Evolutionary conservation across 2,329 filamentous ascomycete genomes (phyloP).

Genomic region (Exserohilum rostratum): DNA sequence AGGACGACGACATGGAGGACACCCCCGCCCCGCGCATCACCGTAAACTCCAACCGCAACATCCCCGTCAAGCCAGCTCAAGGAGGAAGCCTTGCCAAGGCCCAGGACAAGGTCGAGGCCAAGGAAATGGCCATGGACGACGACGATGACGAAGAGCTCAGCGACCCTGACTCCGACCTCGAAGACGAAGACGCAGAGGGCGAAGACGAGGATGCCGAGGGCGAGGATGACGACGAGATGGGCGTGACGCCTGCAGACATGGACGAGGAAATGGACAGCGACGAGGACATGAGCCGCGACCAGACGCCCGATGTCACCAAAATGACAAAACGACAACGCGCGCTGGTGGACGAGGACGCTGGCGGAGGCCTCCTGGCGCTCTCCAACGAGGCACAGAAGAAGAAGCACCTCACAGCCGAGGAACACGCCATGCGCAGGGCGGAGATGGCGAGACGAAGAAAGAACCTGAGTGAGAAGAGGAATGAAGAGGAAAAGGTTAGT

Average conservation of each 20-base stretch:
- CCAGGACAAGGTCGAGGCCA: slow-evolving; percentile 54
- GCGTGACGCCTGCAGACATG: slow-evolving; percentile 44
- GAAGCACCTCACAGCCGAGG: slow-evolving; percentile 74
- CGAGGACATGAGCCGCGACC: slow-evolving; percentile 61
- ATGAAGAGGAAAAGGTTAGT: slow-evolving; percentile 74
- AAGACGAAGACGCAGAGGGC: slow-evolving; percentile 57
- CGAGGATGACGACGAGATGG: slow-evolving; percentile 49
- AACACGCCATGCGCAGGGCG: slow-evolving; percentile 73
- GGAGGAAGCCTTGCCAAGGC: slow-evolving; percentile 42
- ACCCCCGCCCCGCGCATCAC: slow-evolving; percentile 37
- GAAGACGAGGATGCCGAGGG: slow-evolving; percentile 51
- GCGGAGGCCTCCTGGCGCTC: slow-evolving; percentile 56
- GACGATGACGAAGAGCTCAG: slow-evolving; percentile 54
- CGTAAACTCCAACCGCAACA: slow-evolving; percentile 27
- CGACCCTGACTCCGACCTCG: slow-evolving; percentile 48
- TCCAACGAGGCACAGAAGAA: slow-evolving; percentile 74
- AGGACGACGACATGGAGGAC: slow-evolving; percentile 47
- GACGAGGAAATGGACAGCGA: slow-evolving; percentile 57
- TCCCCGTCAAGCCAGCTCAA: slow-evolving; percentile 45
- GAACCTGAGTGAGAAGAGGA: slow-evolving; percentile 77
- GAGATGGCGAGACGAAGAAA: slow-evolving; percentile 77
- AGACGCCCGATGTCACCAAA: slow-evolving; percentile 68
- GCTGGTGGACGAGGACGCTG: slow-evolving; percentile 58
- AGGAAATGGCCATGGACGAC: slow-evolving; percentile 58
- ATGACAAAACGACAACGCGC: slow-evolving; percentile 73